A percentile compares a stretch with the other conserved stretches of the same genome.
These are phyloP conservation scores for Phialophora verrucosa DNA, from an alignment of 2,329 filamentous ascomycete genomes.

Conservation along the genomic window DNA sequence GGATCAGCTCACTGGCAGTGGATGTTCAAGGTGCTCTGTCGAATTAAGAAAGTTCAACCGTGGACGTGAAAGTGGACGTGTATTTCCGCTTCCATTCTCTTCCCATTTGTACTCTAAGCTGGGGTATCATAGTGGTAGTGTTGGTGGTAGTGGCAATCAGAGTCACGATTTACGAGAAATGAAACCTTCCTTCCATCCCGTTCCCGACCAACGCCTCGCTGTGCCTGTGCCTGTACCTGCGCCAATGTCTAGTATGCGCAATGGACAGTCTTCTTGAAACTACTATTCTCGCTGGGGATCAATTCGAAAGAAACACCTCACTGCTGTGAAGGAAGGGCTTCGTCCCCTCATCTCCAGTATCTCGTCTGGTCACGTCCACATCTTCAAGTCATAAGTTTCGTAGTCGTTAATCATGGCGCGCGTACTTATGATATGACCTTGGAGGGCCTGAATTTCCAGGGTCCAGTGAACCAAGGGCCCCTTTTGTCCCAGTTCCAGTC, in stretches of 20 bases:
- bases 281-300: background rate
- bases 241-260: background rate
- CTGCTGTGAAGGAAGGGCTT: background rate
- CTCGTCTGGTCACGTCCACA: background rate
- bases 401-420: constrained; percentile 4
- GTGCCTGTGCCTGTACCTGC: background rate
- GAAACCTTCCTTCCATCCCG: background rate
- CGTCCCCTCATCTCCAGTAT: background rate
- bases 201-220: constrained; percentile 14
- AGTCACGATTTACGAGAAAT: background rate
- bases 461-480: constrained; percentile 27
- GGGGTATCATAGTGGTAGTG: constrained; percentile 16
- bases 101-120: constrained; percentile 15
- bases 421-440: constrained; percentile 4
- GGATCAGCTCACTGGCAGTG: background rate
- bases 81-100: background rate
- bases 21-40: background rate
- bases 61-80: background rate
- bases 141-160: background rate
- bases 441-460: constrained; percentile 44
- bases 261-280: background rate
- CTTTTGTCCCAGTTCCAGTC: constrained; percentile 53
- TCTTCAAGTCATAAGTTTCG: background rate
- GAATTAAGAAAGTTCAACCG: background rate
- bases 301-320: background rate